A percentile compares a stretch with the other conserved stretches of the same genome.
Evolutionary conservation across 768 basidiomycete species (phyloP).

Genomic region (Psilocybe sp.): DNA sequence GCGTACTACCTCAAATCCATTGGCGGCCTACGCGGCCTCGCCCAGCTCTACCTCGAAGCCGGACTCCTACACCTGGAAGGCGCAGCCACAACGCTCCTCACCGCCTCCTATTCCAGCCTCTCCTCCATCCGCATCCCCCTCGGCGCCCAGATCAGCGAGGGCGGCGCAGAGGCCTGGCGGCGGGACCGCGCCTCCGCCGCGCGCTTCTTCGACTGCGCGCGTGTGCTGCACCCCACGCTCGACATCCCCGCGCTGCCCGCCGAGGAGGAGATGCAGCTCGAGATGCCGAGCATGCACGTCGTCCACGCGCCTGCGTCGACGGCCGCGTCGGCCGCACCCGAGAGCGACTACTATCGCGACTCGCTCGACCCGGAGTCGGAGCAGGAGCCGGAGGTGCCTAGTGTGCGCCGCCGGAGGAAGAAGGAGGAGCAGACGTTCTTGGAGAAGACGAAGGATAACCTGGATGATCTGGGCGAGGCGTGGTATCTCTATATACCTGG

Average conservation of each 20-base stretch:
- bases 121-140: slow-evolving; percentile 73
- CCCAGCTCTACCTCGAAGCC: slow-evolving; percentile 74
- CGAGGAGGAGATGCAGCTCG: slow-evolving; percentile 49
- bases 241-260: slow-evolving; percentile 69
- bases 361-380: slow-evolving; percentile 34
- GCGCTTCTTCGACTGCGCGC: slow-evolving; percentile 72
- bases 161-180: slow-evolving; percentile 70
- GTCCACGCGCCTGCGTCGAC: too few relatives aligned
- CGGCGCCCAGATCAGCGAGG: slow-evolving; percentile 46
- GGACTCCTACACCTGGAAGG: slow-evolving; percentile 83
- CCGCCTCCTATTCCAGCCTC: slow-evolving; percentile 72
- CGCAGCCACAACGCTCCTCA: slow-evolving; percentile 65
- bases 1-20: slow-evolving; percentile 65
- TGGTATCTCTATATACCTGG: slow-evolving; percentile 83
- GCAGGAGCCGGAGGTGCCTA: slow-evolving; percentile 33
- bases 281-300: slow-evolving; percentile 69
- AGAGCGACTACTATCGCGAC: slow-evolving; percentile 32
- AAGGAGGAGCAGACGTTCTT: slow-evolving; percentile 53
- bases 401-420: slow-evolving; percentile 48
- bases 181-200: slow-evolving; percentile 70
- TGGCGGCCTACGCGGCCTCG: slow-evolving; percentile 65
- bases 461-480: slow-evolving; percentile 63
- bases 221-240: slow-evolving; percentile 52
- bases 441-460: slow-evolving; percentile 40
- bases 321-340: slow-evolving; percentile 29